A percentile compares a stretch with the other conserved stretches of the same genome.
Conservation (phyloP, 768 basidiomycete species). For the Pulveroboletus frians region DNA sequence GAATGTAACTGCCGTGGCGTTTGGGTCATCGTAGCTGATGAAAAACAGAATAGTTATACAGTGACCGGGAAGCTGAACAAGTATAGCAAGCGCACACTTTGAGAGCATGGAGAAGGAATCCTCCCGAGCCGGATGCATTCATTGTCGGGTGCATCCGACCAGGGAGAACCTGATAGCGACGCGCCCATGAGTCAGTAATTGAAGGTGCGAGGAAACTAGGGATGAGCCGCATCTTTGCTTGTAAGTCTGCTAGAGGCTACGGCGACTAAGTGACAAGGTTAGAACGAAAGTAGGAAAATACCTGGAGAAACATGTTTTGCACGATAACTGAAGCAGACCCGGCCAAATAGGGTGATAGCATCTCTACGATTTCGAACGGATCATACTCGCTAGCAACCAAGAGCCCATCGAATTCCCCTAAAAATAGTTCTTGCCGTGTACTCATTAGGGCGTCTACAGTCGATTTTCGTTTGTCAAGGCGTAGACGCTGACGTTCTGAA, state of each 20-base stretch:
- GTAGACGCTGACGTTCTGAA: slow-evolving; percentile 66
- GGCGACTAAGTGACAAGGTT: slow-evolving; percentile 4
- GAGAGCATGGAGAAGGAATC: slow-evolving; percentile 79
- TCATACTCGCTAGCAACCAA: slow-evolving; percentile 83
- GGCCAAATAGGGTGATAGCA: slow-evolving; percentile 67
- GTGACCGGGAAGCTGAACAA: not conserved
- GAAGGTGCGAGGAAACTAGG: slow-evolving; percentile 72
- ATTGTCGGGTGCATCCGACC: slow-evolving; percentile 95
- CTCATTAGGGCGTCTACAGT: slow-evolving; percentile 56
- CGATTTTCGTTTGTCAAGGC: slow-evolving; percentile 72
- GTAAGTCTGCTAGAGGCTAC: slow-evolving; percentile 73
- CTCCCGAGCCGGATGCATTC: slow-evolving; percentile 84
- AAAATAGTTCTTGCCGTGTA: slow-evolving; percentile 75
- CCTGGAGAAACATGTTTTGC: slow-evolving; percentile 78
- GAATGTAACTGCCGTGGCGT: slow-evolving; percentile 48
- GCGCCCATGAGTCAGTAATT: slow-evolving; percentile 81
- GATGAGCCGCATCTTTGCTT: slow-evolving; percentile 59
- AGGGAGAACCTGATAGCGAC: slow-evolving; percentile 93
- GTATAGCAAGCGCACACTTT: slow-evolving; percentile 67
- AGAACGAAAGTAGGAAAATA: slow-evolving; percentile 24
- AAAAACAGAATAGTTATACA: not conserved
- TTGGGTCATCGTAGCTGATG: slow-evolving; percentile 60
- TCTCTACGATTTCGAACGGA: slow-evolving; percentile 72
- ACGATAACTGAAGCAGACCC: slow-evolving; percentile 86
- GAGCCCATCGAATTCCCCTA: slow-evolving; percentile 88